Evolutionary conservation across 2,329 filamentous ascomycete genomes (phyloP), one percentile per base, ranked within the genome.

Genomic region (Plenodomus biglobosus): DNA sequence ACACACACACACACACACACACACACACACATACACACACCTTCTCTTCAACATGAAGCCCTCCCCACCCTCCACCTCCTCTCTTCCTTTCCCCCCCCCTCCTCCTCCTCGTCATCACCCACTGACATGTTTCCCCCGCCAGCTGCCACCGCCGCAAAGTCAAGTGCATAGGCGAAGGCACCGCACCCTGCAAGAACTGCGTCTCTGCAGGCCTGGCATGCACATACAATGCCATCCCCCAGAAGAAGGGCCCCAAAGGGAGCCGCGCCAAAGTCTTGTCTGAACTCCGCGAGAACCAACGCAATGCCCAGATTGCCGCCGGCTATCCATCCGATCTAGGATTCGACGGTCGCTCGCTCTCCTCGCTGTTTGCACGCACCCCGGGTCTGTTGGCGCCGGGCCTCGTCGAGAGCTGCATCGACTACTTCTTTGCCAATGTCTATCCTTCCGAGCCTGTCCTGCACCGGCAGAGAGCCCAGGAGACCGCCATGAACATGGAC

Each of bases 401-500:
- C 72, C 55, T 83, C 72, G 65, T 81, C 62, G 68, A 76, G 37
- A 69, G 68, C 44, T 85, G 82, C 62, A 73, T 85, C 48, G 81
- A 85, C 38, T 81, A 82, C 53, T 86, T 82, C 70, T 82, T 84
- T 68, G 73, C 77, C 57, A 77, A 84, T 62, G 77, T 85, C 44
- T 85, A 85, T 55, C 81, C 82, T n/a, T 82, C 82, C 43, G 82
- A 84, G 74, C 83, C 83, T 1, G 76, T 85, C 3, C 68, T 85
- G 7, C 79, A 84, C 55, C 73, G 73, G 34, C 69, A 73, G 50
- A 72, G 70, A 43, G 71, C 77, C 44, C 81, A 82, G 62, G 80
- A 83, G 38, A 75, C 75, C 8, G 73, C 83, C 38, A 73, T 78
- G 38, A 74, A 73, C 55, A 80, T 81, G 63, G 76, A 79, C 70